These are phyloP conservation scores for Marchantia paleacea DNA, from an alignment of 225 moss, liverwort and hornwort species.

Conservation along the genomic window DNA sequence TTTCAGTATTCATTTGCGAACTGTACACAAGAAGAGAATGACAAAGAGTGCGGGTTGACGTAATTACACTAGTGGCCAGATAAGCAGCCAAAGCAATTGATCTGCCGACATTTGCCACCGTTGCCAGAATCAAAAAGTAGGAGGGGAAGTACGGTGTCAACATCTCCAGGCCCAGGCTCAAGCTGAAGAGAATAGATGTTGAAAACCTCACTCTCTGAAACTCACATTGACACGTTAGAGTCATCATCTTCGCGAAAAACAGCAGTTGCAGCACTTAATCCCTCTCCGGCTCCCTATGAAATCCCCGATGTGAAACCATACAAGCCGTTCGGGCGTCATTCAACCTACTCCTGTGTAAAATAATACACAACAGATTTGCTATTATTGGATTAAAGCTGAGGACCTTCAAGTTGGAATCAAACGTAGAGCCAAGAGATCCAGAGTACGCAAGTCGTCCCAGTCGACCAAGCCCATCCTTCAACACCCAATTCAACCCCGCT, in stretches of 20 bases:
- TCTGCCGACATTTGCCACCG: conserved; percentile 81
- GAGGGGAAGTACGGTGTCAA: conserved; percentile 72
- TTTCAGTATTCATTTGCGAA: too few relatives aligned
- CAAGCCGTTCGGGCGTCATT: too few relatives aligned
- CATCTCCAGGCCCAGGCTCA: conserved; percentile 90
- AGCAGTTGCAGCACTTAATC: not conserved
- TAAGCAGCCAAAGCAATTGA: conserved; percentile 89
- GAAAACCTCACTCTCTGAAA: conserved; percentile 87
- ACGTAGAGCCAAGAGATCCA: conserved; percentile 72
- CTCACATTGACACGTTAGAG: not conserved
- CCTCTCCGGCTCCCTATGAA: not conserved
- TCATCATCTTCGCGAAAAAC: not conserved
- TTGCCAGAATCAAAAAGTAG: conserved; percentile 81
- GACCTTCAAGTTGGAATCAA: conserved; percentile 92
- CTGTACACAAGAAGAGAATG: too few relatives aligned
- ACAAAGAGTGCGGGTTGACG: not conserved
- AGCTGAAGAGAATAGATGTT: conserved; percentile 75
- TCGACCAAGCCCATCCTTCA: conserved; percentile 93
- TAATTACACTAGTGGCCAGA: conserved; percentile 82
- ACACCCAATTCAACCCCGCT: conserved; percentile 90
- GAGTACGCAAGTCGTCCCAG: conserved; percentile 76
- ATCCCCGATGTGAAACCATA: too few relatives aligned
- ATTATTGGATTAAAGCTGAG: not conserved
- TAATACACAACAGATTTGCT: too few relatives aligned
- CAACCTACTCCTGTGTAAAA: too few relatives aligned